Evolutionary conservation across 2,329 filamentous ascomycete genomes (phyloP).

Genomic region (Graphilbum fragrans): DNA sequence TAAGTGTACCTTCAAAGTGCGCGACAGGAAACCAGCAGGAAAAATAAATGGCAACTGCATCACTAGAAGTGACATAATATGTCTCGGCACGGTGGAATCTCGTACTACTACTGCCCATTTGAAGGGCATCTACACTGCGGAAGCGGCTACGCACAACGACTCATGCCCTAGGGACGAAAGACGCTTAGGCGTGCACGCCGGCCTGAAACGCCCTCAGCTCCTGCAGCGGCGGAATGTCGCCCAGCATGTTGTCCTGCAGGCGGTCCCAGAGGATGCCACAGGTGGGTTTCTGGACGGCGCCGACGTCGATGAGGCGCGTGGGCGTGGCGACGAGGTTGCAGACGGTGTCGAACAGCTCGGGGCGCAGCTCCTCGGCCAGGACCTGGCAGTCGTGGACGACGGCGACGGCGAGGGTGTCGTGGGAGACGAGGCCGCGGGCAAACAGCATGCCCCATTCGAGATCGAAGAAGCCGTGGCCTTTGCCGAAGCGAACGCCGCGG

Average conservation of each 20-base stretch:
- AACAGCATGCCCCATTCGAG: slow-evolving; percentile 5
- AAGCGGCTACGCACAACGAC: no score
- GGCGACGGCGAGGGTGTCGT: background rate
- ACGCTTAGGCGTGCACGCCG: no score
- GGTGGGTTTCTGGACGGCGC: background rate
- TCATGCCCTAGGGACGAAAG: no score
- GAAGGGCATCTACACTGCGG: no score
- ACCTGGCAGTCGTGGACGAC: slow-evolving; percentile 6
- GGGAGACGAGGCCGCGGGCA: background rate
- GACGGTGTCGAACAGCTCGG: slow-evolving; percentile 3
- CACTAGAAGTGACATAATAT: no score
- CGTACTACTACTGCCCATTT: no score
- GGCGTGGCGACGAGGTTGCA: slow-evolving; percentile 4
- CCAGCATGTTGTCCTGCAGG: slow-evolving; percentile 3
- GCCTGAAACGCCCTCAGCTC: slow-evolving; percentile 1
- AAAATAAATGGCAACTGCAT: no score
- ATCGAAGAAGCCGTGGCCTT: slow-evolving; percentile 6
- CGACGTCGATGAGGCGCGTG: background rate
- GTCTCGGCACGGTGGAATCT: no score
- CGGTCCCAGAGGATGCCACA: slow-evolving; percentile 3
- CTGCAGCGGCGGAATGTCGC: slow-evolving; percentile 1
- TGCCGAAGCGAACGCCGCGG: slow-evolving; percentile 3
- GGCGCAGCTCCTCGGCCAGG: background rate
- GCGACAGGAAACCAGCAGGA: no score
- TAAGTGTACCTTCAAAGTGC: no score